Evolutionary conservation across 352 stramenopile genomes (phyloP).

Genomic region (Globisporangium solare): DNA sequence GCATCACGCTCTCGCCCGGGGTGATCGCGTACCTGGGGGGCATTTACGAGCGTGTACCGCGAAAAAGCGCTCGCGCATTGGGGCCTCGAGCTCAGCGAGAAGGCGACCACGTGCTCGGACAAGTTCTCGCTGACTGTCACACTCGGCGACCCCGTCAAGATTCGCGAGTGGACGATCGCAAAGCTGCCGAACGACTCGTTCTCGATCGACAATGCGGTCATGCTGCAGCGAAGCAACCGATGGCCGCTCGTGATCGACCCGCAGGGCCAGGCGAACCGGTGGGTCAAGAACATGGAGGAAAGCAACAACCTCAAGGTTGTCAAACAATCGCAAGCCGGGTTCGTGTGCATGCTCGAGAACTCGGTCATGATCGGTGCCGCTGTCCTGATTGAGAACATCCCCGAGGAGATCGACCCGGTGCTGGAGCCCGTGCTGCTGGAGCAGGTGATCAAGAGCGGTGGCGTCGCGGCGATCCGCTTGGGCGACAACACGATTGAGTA

Average conservation of each 20-base stretch:
- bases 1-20: slow-evolving; percentile 92
- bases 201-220: slow-evolving; percentile 94
- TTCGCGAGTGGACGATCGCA: slow-evolving; percentile 93
- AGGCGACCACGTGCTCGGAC: slow-evolving; percentile 79
- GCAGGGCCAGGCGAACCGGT: slow-evolving; percentile 93
- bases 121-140: slow-evolving; percentile 81
- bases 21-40: slow-evolving; percentile 93
- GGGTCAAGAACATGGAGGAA: slow-evolving; percentile 94
- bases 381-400: slow-evolving; percentile 93
- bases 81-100: slow-evolving; percentile 50
- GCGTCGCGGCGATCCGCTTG: slow-evolving; percentile 87
- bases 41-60: slow-evolving; percentile 91
- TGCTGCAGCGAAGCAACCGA: slow-evolving; percentile 87
- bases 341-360: slow-evolving; percentile 94
- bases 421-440: slow-evolving; percentile 93
- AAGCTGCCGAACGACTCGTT: slow-evolving; percentile 95
- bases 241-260: slow-evolving; percentile 98
- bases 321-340: slow-evolving; percentile 91
- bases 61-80: slow-evolving; percentile 86
- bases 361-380: slow-evolving; percentile 92
- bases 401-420: slow-evolving; percentile 92
- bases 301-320: slow-evolving; percentile 90
- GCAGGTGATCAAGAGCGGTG: slow-evolving; percentile 88
- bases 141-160: slow-evolving; percentile 89
- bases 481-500: slow-evolving; percentile 95